Base-by-base conservation (phyloP, 768 basidiomycete genomes). In the Phaeotremella fagi region DNA sequence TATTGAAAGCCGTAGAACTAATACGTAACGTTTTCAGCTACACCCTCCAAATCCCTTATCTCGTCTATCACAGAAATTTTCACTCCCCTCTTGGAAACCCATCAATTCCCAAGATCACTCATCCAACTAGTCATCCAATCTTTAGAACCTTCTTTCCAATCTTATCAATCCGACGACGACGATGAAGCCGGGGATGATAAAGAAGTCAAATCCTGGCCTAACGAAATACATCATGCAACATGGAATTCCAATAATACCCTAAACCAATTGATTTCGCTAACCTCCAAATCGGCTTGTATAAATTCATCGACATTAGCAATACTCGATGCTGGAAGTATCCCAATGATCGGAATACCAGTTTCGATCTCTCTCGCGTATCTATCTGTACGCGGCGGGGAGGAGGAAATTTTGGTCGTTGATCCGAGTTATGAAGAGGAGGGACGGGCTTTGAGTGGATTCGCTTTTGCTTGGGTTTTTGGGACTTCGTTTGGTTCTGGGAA, bases 111-210 rank as follows among this genome's bases (percentile, higher is more conserved):
- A 14, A 70, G 76, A 49, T 75, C 77, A 12, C 69, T 77, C 23
- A 41, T 77, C 20, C 76, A 77, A 46, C 60, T 77, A 18, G 72
- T 75, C 26, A 55, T 77, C 5, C 77, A 78, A 64, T 75, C 77
- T 22, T 52, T 73, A 41, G 67, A 74, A 18, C 37, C 71, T 61
- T n/a, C 59, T 51, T 1, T 60, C 66, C 2, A 7, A 33, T 26
- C 59, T 49, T 44, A 24, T 47, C 15, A 33, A 48, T n/a, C 33
- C 23, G 41, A 48, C 41, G 22, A 20, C 18, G 45, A 46, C 3
- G 44, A 49, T 2, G 26, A 7, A 33, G 7, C 31, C 16, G 31
- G 16, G 16, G 16, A 7, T 7, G 31, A 33, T 16, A 33, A 44
- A 14, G 41, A 44, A 4, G 45, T 57, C 23, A 60, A 57, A 9